Base-by-base conservation (phyloP, 176 grass and related monocot genomes). In the Panicum miliaceum region DNA sequence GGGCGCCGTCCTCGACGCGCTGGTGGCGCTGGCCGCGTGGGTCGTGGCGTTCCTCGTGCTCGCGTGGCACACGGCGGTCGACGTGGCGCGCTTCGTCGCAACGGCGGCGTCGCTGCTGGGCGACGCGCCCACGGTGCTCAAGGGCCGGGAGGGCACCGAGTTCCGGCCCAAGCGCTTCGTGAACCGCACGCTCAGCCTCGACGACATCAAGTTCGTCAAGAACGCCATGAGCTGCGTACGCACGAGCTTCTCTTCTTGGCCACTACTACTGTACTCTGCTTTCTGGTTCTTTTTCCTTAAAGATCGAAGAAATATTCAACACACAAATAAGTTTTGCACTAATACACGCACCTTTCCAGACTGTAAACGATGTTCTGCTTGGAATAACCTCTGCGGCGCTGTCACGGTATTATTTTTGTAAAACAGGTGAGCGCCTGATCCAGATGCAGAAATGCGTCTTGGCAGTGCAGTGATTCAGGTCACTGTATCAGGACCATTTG, bases 311-410 rank as follows among this genome's bases (percentile, higher is more conserved):
- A 34, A 37, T 22, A 19, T 12, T 51, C 63, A 25, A 25, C 18
- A 20, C n/a, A n/a, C n/a, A n/a, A n/a, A n/a, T n/a, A n/a, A n/a
- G n/a, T n/a, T n/a, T n/a, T n/a, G n/a, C n/a, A n/a, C n/a, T n/a
- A n/a, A n/a, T n/a, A n/a, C n/a, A n/a, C n/a, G 29, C 29, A 32
- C 29, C 18, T 47, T 78, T 64, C 40, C 91, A 98, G 95, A 98
- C 95, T 13, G 62, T 95, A 38, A 98, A 95, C 65, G 95, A 98
- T 87, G 92, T 98, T 61, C 87, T 98, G 40, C 42, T 98, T 13
- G 95, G 95, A 47, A 48, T 95, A 25, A 91, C 87, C 8, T 93
- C 91, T 19, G 84, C 89, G 3, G 90, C 80, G 19, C 45, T 98
- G 43, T 94, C 92, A 50, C 86, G 82, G 68, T 98, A 93, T 53